A percentile compares a stretch with the other conserved stretches of the same genome.
These are phyloP conservation scores for Boletus bicolor DNA, from an alignment of 768 basidiomycete genomes.

Conservation along the genomic window DNA sequence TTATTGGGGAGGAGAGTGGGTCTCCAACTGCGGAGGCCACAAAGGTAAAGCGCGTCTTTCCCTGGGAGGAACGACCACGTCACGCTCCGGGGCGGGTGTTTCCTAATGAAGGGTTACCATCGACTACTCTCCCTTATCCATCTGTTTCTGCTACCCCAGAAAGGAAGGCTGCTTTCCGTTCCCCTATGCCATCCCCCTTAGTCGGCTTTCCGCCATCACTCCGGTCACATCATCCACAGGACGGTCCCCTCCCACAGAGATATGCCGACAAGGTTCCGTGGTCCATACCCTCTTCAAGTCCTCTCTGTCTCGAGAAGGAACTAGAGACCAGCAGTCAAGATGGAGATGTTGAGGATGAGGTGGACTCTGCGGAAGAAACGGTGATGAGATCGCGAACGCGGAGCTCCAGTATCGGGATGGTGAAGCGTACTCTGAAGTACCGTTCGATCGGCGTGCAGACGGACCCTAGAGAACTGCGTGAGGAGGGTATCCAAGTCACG, in stretches of 20 bases:
- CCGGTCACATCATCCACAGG: slow-evolving; percentile 82
- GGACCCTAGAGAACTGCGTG: slow-evolving; percentile 47
- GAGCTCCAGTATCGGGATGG: slow-evolving; percentile 29
- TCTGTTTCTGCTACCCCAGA: slow-evolving; percentile 32
- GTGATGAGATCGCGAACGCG: slow-evolving; percentile 33
- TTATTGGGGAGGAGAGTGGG: slow-evolving; percentile 42
- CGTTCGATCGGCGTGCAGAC: slow-evolving; percentile 73
- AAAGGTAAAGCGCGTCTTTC: slow-evolving; percentile 80
- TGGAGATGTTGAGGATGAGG: slow-evolving; percentile 78
- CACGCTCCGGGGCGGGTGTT: slow-evolving; percentile 68
- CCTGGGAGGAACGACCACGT: slow-evolving; percentile 88
- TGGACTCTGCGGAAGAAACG: slow-evolving; percentile 49
- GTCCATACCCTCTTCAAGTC: slow-evolving; percentile 39
- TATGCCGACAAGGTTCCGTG: slow-evolving; percentile 64
- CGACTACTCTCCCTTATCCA: slow-evolving; percentile 32
- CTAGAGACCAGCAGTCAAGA: slow-evolving; percentile 69
- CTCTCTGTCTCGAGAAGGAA: slow-evolving; percentile 28
- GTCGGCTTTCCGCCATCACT: slow-evolving; percentile 55
- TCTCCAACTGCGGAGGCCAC: slow-evolving; percentile 62
- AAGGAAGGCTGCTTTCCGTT: slow-evolving; percentile 13
- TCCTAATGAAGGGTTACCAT: slow-evolving; percentile 58
- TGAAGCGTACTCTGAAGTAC: slow-evolving; percentile 42
- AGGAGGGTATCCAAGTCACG: slow-evolving; percentile 59
- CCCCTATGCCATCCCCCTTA: slow-evolving; percentile 33
- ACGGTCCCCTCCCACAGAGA: slow-evolving; percentile 72